Base-by-base conservation (phyloP, 768 basidiomycete genomes). In the Pleurotus cornucopiae region DNA sequence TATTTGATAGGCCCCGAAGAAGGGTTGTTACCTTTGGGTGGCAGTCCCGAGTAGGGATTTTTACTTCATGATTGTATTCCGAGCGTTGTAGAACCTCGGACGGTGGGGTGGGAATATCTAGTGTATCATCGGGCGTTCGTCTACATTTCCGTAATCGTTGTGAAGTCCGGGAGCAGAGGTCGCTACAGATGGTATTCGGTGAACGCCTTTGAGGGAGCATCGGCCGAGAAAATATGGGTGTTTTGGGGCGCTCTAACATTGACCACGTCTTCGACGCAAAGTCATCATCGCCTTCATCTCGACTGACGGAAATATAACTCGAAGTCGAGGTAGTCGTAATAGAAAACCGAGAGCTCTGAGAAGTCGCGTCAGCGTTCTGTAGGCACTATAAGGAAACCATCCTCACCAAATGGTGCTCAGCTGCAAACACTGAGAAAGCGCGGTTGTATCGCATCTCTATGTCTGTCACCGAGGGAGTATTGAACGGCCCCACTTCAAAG, bases 281-380 rank as follows among this genome's bases (percentile, higher is more conserved):
- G 13, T 56, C 60, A 20, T 64, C 60, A 34, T 53, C 46, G 2
- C 14, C 46, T 39, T 44, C 58, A 46, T 59, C 61, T 14, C 37
- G 37, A 4, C 60, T 54, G 14, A 64, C 60, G 7, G 61, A 45
- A n/a, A 66, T 46, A 47, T 64, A 66, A 46, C 65, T 65, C 14
- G 66, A 65, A 6, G 64, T 65, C 6, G 66, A 65, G 14, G 64
- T 66, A 11, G 65, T 65, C 7, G 64, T 62, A 6, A 60, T 62
- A 4, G 65, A 66, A 30, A 63, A 65, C 9, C 59, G 48, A 26
- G 65, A 66, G 40, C 61, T 51, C 65, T 66, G 44, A 12, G 12
- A n/a, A 13, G 13, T 12, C 13, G 2, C 13, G 23, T 4, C 21
- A 48, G 20, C 44, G 14, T 13, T 46, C 4, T 25, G 34, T 7